Percentiles rank a stretch among this genome's conserved stretches.
Evolutionary conservation across 1,284 basidiomycete genomes (phyloP).

Genomic region (Austroboletus rostrupii): DNA sequence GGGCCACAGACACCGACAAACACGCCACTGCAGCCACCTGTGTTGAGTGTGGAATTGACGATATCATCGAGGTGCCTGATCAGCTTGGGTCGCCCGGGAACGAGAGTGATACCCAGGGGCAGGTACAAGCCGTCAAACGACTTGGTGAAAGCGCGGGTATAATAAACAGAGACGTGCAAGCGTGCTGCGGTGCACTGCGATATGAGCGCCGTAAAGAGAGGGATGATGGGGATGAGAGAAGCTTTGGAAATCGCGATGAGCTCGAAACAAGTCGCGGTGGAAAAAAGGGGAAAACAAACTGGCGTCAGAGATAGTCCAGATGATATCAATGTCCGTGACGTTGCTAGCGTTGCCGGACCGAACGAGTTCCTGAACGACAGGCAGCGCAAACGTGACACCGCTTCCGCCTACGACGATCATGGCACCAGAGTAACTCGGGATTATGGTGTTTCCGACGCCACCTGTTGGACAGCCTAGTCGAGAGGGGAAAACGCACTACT

Average conservation of each 20-base stretch:
- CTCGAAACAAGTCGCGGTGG: not conserved
- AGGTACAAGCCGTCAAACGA: constrained; percentile 36
- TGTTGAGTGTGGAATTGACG: constrained; percentile 41
- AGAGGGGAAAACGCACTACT: not conserved
- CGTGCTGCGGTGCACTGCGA: constrained; percentile 43
- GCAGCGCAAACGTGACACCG: constrained; percentile 68
- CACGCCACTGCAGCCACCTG: constrained; percentile 47
- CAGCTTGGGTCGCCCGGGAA: constrained; percentile 50
- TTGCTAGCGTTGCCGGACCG: constrained; percentile 43
- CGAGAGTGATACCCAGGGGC: constrained; percentile 44
- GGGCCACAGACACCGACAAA: constrained; percentile 71
- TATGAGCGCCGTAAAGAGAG: constrained; percentile 51
- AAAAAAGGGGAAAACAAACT: constrained; percentile 33
- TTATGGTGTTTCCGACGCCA: constrained; percentile 59
- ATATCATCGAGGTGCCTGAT: constrained; percentile 44
- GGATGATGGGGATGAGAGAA: constrained; percentile 53
- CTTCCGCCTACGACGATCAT: constrained; percentile 70
- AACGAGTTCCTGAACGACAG: constrained; percentile 62
- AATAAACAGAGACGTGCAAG: constrained; percentile 55
- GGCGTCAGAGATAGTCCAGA: constrained; percentile 65
- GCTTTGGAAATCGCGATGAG: constrained; percentile 27
- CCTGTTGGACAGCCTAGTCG: constrained; percentile 34
- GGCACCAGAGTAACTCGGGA: constrained; percentile 62
- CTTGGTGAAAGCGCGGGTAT: constrained; percentile 52
- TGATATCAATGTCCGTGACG: constrained; percentile 57